phyloP scores from a whole-genome alignment of 2,329 filamentous ascomycete genomes.

The Fusarium agapanthi region DNA sequence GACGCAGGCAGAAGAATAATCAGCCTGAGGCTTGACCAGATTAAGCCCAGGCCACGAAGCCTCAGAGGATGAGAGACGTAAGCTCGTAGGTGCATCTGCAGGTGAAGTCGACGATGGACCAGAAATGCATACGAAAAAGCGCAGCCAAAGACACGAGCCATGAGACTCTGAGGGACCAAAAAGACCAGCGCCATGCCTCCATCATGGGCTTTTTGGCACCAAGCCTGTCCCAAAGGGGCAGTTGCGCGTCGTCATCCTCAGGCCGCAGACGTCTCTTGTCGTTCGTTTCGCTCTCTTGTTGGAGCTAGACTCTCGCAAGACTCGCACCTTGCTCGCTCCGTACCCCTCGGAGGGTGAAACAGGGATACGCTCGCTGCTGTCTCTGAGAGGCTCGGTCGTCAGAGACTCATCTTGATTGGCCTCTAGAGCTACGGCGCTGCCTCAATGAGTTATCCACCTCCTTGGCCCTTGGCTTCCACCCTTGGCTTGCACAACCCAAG shows the following conservation, averaged over 20 bases:
- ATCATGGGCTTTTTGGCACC: conserved; percentile 31
- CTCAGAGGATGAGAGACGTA: conserved; percentile 31
- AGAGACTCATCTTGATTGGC: conserved; percentile 10
- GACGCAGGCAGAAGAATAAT: conserved; percentile 29
- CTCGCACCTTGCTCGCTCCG: conserved; percentile 15
- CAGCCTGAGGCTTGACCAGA: conserved; percentile 38
- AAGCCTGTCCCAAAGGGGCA: conserved; percentile 37
- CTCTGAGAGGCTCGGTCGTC: conserved; percentile 23
- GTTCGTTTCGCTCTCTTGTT: conserved; percentile 20
- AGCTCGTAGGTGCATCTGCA: conserved; percentile 33
- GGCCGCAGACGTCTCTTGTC: conserved; percentile 35
- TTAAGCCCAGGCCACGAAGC: conserved; percentile 41
- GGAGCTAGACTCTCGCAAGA: neutral
- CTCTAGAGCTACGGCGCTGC: conserved; percentile 18
- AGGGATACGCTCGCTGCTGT: conserved; percentile 8
- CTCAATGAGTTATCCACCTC: conserved; percentile 31
- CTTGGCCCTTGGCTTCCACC: conserved; percentile 27
- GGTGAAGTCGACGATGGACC: conserved; percentile 22
- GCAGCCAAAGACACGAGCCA: conserved; percentile 12
- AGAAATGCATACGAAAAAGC: conserved; percentile 26
- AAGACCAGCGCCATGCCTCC: conserved; percentile 18
- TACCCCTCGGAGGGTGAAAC: conserved; percentile 13
- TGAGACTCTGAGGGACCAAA: conserved; percentile 1
- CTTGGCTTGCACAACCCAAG: conserved; percentile 41
- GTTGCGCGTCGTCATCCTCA: conserved; percentile 46